These are phyloP conservation scores for Silybum marianum DNA, from an alignment of 129 eudicot species.

Conservation along the genomic window DNA sequence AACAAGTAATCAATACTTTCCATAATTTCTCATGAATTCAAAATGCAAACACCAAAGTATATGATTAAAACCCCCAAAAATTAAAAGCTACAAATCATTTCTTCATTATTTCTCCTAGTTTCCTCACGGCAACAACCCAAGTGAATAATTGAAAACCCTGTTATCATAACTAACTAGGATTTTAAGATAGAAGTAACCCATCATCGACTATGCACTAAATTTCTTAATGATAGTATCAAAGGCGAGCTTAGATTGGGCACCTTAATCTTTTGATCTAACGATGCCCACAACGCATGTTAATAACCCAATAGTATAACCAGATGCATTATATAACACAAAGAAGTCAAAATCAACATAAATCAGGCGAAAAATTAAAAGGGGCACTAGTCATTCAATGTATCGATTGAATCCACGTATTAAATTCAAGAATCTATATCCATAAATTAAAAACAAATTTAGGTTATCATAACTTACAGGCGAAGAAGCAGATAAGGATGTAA, in stretches of 20 bases:
- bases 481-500: conserved; percentile 58
- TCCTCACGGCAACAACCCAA: not conserved
- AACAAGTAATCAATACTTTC: conserved; percentile 4
- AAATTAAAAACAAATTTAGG: not conserved
- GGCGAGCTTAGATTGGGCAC: not conserved
- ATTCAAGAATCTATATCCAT: not conserved
- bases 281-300: conserved; percentile 15
- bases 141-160: not conserved
- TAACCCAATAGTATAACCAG: not conserved
- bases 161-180: not conserved
- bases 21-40: not conserved
- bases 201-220: not conserved
- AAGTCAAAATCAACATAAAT: not conserved
- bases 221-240: not conserved
- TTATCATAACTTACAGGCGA: conserved; percentile 56
- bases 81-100: not conserved
- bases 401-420: conserved; percentile 4
- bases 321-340: not conserved
- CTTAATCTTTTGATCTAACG: conserved; percentile 3
- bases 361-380: not conserved
- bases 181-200: not conserved
- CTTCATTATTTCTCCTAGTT: not conserved
- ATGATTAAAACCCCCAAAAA: not conserved
- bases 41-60: not conserved
- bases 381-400: not conserved